phyloP scores from a whole-genome alignment of 2,329 filamentous ascomycete genomes.

The Trichoderma harzianum region DNA sequence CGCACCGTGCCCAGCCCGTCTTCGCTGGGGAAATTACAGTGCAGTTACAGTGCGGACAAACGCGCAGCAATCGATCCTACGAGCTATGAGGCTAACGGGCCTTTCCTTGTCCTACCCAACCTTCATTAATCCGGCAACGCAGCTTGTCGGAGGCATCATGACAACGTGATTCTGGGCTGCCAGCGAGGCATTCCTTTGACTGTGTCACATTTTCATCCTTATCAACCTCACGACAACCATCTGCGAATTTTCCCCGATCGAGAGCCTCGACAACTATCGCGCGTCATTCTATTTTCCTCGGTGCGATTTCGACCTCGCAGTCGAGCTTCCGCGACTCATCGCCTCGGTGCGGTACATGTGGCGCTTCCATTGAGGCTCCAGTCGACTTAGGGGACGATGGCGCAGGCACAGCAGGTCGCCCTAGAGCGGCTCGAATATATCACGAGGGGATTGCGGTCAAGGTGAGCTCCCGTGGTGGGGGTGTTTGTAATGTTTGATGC shows the following conservation, averaged over 20 bases:
- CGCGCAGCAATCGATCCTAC: conserved; percentile 14
- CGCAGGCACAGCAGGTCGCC: conserved; percentile 50
- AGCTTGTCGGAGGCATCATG: conserved; percentile 17
- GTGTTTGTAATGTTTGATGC: background rate
- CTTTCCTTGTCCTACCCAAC: conserved; percentile 13
- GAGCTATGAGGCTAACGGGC: conserved; percentile 5
- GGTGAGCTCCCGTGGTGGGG: conserved; percentile 36
- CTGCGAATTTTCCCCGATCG: background rate
- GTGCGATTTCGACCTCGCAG: conserved; percentile 1
- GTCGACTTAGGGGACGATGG: conserved; percentile 34
- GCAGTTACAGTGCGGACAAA: conserved; percentile 6
- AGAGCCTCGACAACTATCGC: background rate
- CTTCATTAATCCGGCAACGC: conserved; percentile 9
- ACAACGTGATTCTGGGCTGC: conserved; percentile 17
- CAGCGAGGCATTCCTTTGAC: conserved; percentile 16
- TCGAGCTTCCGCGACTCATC: background rate
- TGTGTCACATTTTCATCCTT: conserved; percentile 3
- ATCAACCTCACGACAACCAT: background rate
- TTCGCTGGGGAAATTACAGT: background rate
- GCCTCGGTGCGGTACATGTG: conserved; percentile 10
- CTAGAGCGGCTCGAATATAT: conserved; percentile 54
- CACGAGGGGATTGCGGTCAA: conserved; percentile 53
- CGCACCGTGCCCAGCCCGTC: background rate
- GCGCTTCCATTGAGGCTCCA: conserved; percentile 18
- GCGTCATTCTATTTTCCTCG: conserved; percentile 6